These are phyloP conservation scores for Ustilago curta DNA, from an alignment of 1,284 basidiomycete genomes.

Conservation along the genomic window DNA sequence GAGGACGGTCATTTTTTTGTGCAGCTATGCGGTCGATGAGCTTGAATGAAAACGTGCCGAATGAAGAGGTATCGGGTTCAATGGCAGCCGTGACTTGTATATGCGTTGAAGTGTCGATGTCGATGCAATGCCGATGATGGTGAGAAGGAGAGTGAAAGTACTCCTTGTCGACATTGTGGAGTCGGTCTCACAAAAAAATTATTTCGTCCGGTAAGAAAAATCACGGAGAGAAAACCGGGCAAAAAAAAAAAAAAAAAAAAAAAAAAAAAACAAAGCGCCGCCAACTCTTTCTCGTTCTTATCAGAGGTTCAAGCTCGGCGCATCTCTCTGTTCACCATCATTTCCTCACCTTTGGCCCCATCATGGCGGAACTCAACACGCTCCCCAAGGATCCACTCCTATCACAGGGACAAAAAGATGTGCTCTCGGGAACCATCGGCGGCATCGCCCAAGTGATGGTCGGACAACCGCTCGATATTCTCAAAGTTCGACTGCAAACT, in stretches of 20 bases:
- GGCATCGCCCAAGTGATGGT: conserved; percentile 92
- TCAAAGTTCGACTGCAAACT: conserved; percentile 96
- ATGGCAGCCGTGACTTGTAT: too few species aligned
- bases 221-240: conserved; percentile 6
- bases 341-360: background rate
- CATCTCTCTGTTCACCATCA: background rate
- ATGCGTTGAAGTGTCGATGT: background rate
- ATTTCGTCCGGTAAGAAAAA: conserved; percentile 18
- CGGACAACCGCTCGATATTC: conserved; percentile 95
- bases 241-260: conserved; percentile 3
- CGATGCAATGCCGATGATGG: background rate
- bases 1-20: conserved; percentile 54
- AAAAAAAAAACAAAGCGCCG: too few species aligned
- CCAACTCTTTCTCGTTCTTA: background rate
- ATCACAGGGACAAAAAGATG: conserved; percentile 51
- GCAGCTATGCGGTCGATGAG: background rate
- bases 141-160: background rate
- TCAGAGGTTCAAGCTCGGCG: too few species aligned
- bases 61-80: too few species aligned
- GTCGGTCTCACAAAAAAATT: background rate
- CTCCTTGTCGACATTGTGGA: background rate
- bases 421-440: conserved; percentile 74
- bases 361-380: conserved; percentile 38
- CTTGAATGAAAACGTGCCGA: background rate
- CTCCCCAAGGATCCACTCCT: conserved; percentile 46